Evolutionary conservation across 2,329 filamentous ascomycete genomes (phyloP).

Genomic region (Tetracladium maxilliforme): DNA sequence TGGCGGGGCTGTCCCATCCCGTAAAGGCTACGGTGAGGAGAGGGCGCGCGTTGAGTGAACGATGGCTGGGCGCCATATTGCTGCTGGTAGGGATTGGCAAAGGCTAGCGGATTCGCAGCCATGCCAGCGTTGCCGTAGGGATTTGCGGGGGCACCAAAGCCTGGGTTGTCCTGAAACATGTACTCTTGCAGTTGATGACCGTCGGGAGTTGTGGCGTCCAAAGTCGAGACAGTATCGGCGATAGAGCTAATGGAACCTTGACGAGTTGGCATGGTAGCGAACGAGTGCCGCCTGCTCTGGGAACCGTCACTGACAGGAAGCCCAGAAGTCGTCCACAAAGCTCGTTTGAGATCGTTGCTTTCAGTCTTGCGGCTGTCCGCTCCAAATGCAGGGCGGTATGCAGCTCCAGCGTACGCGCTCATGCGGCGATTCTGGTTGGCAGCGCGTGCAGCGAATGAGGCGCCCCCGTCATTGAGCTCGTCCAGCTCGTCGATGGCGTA

Average conservation of each 20-base stretch:
- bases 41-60: slow-evolving; percentile 37
- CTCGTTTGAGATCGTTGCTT: slow-evolving; percentile 52
- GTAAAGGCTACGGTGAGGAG: slow-evolving; percentile 48
- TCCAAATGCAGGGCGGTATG: slow-evolving; percentile 31
- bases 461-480: slow-evolving; percentile 40
- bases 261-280: slow-evolving; percentile 53
- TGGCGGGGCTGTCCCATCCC: slow-evolving; percentile 44
- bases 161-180: slow-evolving; percentile 20
- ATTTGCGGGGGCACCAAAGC: slow-evolving; percentile 18
- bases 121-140: slow-evolving; percentile 18
- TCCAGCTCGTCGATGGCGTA: slow-evolving; percentile 62
- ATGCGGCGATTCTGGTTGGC: slow-evolving; percentile 33
- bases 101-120: slow-evolving; percentile 16
- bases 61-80: slow-evolving; percentile 28
- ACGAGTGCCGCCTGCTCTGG: slow-evolving; percentile 68
- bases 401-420: slow-evolving; percentile 36
- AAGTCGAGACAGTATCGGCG: slow-evolving; percentile 30
- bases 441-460: slow-evolving; percentile 28
- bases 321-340: slow-evolving; percentile 60
- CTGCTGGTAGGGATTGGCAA: slow-evolving; percentile 27
- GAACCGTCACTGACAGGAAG: too few relatives aligned
- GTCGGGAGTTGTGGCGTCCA: slow-evolving; percentile 31
- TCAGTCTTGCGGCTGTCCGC: too few relatives aligned
- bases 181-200: slow-evolving; percentile 26
- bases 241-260: slow-evolving; percentile 49